Evolutionary conservation across 257 asterid species (phyloP), one percentile per base, ranked within the genome.

Genomic region (Agastache rugosa): DNA sequence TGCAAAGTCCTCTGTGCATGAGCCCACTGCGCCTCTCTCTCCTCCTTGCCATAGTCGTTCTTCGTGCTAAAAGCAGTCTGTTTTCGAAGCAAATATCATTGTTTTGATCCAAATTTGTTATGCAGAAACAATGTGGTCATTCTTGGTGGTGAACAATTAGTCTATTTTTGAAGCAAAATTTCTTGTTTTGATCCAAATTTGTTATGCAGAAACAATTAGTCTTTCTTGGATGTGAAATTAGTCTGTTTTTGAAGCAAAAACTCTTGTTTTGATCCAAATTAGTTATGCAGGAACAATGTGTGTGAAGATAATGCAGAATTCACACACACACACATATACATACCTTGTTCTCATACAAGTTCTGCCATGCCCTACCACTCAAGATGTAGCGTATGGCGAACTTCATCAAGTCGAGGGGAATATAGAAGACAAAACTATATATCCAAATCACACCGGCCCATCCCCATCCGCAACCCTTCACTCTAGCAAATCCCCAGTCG

Each of bases 11-110:
- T 93, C 83, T 93, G 97, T 47, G 97, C 97, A 77, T 78, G 88
- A 55, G 97, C 98, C 98, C 98, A 93, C 78, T 93, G 97, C 25
- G 98, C 98, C 80, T 93, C 98, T 73, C 98, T 91, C 81, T 89
- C 98, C 64, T 85, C 97, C 85, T 79, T 91, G 0, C 97, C 98
- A 0, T 82, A 93, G 67, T 91, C 97, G 54, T 93, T 91, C 91
- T 93, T 93, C 53, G 96, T 88, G 22, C 96, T 86, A 81, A 93
- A 93, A 60, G 97, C 97, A 56, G 83, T 91, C 98, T 93, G 87
- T 86, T 80, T 58, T 12, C 1, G 8, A 50, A 16, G 56, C 20
- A 37, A 2, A 1, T 39, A 42, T 6, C 12, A 27, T 12, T 5
- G 8, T 7, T 20, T 17, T 2, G 25, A 15, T 56, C n/a, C 35